A percentile compares a stretch with the other conserved stretches of the same genome.
phyloP scores from a whole-genome alignment of 768 basidiomycete genomes.

The Boletus reticuloceps region DNA sequence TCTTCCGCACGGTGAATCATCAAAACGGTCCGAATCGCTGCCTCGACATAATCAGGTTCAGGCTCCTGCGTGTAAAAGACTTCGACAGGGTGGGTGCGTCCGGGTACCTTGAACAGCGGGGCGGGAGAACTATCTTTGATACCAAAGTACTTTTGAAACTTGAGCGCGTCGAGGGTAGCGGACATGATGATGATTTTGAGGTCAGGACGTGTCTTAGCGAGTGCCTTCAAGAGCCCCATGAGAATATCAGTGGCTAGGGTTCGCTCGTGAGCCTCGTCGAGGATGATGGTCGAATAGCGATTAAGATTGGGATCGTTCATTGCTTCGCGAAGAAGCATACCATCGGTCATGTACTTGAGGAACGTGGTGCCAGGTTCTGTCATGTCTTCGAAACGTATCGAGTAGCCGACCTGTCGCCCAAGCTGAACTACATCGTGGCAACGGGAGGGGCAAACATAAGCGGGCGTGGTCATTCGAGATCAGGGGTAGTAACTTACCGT shows the following conservation, averaged over 20 bases:
- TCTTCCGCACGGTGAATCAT: constrained; percentile 98
- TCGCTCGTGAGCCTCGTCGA: constrained; percentile 98
- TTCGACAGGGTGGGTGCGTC: constrained; percentile 93
- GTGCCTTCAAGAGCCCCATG: constrained; percentile 90
- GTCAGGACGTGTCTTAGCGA: constrained; percentile 78
- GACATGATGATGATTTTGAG: constrained; percentile 99
- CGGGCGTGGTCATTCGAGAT: background rate
- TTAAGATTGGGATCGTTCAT: constrained; percentile 92
- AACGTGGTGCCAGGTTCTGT: constrained; percentile 86
- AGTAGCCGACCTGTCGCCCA: constrained; percentile 95
- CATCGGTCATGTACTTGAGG: constrained; percentile 99
- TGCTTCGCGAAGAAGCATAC: constrained; percentile 97
- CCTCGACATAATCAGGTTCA: constrained; percentile 95
- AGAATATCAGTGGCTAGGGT: constrained; percentile 97
- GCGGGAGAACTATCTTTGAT: constrained; percentile 44
- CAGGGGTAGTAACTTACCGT: constrained; percentile 56
- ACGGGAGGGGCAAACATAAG: constrained; percentile 4
- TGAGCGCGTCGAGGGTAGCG: constrained; percentile 93
- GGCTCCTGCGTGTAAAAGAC: constrained; percentile 92
- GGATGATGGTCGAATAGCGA: constrained; percentile 95
- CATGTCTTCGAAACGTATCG: constrained; percentile 94
- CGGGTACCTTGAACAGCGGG: constrained; percentile 88
- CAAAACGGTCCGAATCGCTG: constrained; percentile 91
- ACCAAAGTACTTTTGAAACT: constrained; percentile 94
- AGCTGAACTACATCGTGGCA: constrained; percentile 62